Evolutionary conservation across 108 stramenopile species (phyloP).

Genomic region (Chaetoceros tenuissimus): DNA sequence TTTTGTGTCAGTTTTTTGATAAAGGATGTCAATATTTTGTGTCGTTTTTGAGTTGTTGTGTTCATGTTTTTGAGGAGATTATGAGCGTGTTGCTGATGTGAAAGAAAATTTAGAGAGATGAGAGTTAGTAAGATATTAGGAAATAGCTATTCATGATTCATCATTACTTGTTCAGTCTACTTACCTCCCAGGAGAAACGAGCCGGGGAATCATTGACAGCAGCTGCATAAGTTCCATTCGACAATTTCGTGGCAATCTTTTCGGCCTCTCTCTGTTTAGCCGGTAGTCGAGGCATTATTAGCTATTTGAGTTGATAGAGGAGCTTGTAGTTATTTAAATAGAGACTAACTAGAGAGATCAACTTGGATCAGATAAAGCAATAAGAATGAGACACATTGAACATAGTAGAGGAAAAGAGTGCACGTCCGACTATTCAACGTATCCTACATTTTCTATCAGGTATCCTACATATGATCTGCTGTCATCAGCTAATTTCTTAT

Average conservation of each 20-base stretch:
- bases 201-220: slow-evolving; percentile 11
- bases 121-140: background rate
- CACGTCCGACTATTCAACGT: too few species aligned
- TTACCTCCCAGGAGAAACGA: background rate
- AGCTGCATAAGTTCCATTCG: slow-evolving; percentile 13
- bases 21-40: background rate
- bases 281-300: background rate
- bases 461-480: too few species aligned
- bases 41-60: background rate
- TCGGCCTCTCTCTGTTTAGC: background rate
- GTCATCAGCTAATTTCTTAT: too few species aligned
- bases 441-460: too few species aligned
- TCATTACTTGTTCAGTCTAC: background rate
- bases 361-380: too few species aligned
- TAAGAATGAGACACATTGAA: too few species aligned
- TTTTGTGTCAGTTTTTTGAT: background rate
- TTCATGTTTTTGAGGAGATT: background rate
- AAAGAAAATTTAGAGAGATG: background rate
- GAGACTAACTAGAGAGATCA: too few species aligned
- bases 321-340: too few species aligned
- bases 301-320: too few species aligned
- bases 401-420: too few species aligned
- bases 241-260: background rate
- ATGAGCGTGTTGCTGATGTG: background rate
- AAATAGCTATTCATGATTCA: background rate